These are phyloP conservation scores for Diplodia sapinea DNA, from an alignment of 2,329 filamentous ascomycete genomes.

Conservation along the genomic window DNA sequence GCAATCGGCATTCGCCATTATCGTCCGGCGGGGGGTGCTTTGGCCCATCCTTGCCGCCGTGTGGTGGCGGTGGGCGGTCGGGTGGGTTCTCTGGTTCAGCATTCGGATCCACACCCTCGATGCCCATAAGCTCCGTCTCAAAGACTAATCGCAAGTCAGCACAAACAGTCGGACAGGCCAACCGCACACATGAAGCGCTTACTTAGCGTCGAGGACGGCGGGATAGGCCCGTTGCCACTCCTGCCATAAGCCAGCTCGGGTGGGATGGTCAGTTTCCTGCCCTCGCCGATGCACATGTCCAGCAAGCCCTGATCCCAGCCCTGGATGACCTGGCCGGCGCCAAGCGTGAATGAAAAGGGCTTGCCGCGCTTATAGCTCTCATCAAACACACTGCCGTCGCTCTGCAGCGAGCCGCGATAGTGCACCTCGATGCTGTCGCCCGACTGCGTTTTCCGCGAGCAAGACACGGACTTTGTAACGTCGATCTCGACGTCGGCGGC, in stretches of 20 bases:
- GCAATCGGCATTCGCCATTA: slow-evolving; percentile 79
- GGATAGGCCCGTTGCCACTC: slow-evolving; percentile 82
- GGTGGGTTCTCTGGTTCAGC: slow-evolving; percentile 8
- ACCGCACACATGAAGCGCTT: slow-evolving; percentile 35
- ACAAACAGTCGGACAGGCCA: slow-evolving; percentile 36
- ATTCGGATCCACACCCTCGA: slow-evolving; percentile 68
- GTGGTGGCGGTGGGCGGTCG: background rate
- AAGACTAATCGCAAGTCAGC: slow-evolving; percentile 67
- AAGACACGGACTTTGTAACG: slow-evolving; percentile 74
- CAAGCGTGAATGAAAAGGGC: slow-evolving; percentile 81
- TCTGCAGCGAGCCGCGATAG: slow-evolving; percentile 81
- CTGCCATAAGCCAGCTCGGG: slow-evolving; percentile 85
- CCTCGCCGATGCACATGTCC: slow-evolving; percentile 97
- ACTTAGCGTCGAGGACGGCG: slow-evolving; percentile 80
- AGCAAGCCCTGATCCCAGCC: slow-evolving; percentile 93
- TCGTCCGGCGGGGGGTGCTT: slow-evolving; percentile 46
- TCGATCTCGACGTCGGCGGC: slow-evolving; percentile 66
- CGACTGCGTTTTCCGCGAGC: slow-evolving; percentile 71
- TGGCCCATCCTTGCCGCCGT: slow-evolving; percentile 36
- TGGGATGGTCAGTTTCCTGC: slow-evolving; percentile 86
- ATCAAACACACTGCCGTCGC: slow-evolving; percentile 64
- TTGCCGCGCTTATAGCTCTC: slow-evolving; percentile 73
- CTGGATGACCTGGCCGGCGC: slow-evolving; percentile 87
- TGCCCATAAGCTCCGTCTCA: slow-evolving; percentile 86
- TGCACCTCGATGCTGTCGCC: slow-evolving; percentile 86